phyloP scores from a whole-genome alignment of 2,329 filamentous ascomycete genomes.

The Lecanosticta acicola region DNA sequence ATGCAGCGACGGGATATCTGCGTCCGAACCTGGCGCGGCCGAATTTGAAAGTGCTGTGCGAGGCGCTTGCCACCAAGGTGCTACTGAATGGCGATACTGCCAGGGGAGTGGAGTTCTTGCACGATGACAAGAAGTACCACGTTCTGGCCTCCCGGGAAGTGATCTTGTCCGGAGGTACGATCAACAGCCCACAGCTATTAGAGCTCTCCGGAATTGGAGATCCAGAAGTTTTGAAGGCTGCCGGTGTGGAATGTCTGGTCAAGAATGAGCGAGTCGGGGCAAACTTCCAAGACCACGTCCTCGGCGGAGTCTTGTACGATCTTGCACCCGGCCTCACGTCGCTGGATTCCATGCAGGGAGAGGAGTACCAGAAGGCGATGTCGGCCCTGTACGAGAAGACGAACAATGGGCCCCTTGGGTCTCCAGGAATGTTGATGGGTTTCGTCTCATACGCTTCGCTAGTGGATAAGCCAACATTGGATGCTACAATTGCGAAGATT shows the following conservation, averaged over 20 bases:
- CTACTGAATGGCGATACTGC: constrained; percentile 27
- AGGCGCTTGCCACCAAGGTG: constrained; percentile 27
- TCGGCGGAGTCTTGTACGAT: constrained; percentile 29
- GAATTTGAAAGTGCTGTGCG: constrained; percentile 31
- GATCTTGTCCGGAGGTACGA: constrained; percentile 43
- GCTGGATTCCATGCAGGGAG: constrained; percentile 32
- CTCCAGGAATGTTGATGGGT: constrained; percentile 34
- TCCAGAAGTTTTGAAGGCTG: constrained; percentile 42
- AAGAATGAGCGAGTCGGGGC: constrained; percentile 50
- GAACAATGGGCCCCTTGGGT: constrained; percentile 31
- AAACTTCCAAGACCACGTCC: constrained; percentile 46
- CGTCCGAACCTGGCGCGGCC: constrained; percentile 25
- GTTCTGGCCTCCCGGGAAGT: constrained; percentile 37
- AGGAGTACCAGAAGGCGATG: constrained; percentile 33
- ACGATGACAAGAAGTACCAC: constrained; percentile 33
- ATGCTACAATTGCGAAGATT: constrained; percentile 30
- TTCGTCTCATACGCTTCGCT: constrained; percentile 32
- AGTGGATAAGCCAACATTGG: constrained; percentile 25
- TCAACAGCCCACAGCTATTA: constrained; percentile 50
- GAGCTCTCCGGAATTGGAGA: constrained; percentile 53
- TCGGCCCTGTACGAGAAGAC: constrained; percentile 32
- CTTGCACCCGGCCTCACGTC: constrained; percentile 28
- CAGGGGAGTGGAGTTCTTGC: constrained; percentile 39
- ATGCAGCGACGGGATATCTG: constrained; percentile 32
- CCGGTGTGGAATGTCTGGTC: constrained; percentile 44